These are phyloP conservation scores for Magnusiomyces ingens DNA, from an alignment of 1,139 yeast species.

Conservation along the genomic window DNA sequence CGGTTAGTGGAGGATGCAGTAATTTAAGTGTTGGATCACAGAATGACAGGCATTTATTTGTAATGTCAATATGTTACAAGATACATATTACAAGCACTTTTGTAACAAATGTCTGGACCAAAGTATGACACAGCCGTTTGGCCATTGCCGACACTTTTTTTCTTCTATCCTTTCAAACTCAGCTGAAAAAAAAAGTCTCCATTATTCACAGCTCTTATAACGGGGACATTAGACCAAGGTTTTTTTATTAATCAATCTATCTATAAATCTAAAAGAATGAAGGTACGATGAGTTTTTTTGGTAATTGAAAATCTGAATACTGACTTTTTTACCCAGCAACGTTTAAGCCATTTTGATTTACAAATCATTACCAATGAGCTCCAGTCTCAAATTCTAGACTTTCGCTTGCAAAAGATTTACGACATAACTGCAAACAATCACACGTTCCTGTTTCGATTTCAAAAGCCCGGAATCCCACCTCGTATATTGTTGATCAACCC, in stretches of 20 bases:
- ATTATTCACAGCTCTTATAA: not conserved
- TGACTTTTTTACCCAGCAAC: conserved; percentile 64
- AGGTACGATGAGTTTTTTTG: not conserved
- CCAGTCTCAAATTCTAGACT: conserved; percentile 47
- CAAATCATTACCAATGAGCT: conserved; percentile 67
- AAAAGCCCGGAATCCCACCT: conserved; percentile 70
- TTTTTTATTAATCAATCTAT: no score
- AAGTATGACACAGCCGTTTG: no score
- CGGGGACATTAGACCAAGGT: no score
- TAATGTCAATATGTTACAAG: no score
- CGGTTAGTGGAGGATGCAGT: no score
- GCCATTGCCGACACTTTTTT: no score
- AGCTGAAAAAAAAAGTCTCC: not conserved
- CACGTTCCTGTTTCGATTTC: conserved; percentile 74
- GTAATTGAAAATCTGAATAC: no score
- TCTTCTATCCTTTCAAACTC: not conserved
- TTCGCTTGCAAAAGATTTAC: conserved; percentile 78
- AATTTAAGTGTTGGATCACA: conserved; percentile 1
- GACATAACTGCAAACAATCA: conserved; percentile 67
- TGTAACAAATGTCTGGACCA: no score
- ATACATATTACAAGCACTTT: no score
- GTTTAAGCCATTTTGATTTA: conserved; percentile 78
- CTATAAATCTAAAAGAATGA: not conserved
- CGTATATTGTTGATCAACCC: conserved; percentile 71
- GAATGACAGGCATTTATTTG: no score